A percentile compares a stretch with the other conserved stretches of the same genome.
These are phyloP conservation scores for Herpetomonas samuelpessoai DNA, from an alignment of 208 protist species.

Conservation along the genomic window DNA sequence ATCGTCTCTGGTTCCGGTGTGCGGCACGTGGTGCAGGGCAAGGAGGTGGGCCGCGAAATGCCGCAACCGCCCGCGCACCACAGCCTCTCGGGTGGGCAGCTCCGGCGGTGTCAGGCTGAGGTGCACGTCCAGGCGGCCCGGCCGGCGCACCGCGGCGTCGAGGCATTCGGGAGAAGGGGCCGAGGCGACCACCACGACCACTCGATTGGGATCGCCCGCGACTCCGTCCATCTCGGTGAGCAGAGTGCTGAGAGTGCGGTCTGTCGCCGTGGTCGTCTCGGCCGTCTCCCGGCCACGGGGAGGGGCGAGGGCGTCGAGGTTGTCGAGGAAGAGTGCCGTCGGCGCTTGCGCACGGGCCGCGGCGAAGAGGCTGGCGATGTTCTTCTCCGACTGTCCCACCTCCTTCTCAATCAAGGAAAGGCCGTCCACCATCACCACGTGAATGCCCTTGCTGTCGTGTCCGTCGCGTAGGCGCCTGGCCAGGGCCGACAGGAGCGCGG, in stretches of 20 bases:
- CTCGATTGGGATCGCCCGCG: constrained; percentile 10
- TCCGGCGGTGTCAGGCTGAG: constrained; percentile 38
- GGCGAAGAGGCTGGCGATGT: constrained; percentile 81
- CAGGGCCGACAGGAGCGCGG: constrained; percentile 62
- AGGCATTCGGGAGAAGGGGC: constrained; percentile 56
- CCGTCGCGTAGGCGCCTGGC: constrained; percentile 31
- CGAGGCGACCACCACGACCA: constrained; percentile 83
- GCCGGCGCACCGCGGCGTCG: constrained; percentile 81
- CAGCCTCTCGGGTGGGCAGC: neutral
- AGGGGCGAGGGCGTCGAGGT: constrained; percentile 89
- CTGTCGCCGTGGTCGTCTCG: constrained; percentile 61
- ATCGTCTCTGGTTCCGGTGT: no score
- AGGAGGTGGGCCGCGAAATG: constrained; percentile 7
- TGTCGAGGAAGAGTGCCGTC: constrained; percentile 88
- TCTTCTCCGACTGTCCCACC: constrained; percentile 85
- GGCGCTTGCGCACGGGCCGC: constrained; percentile 65
- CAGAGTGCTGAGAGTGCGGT: constrained; percentile 89
- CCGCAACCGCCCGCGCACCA: constrained; percentile 19
- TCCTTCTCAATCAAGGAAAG: constrained; percentile 85
- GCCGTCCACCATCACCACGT: constrained; percentile 71
- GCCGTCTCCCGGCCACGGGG: constrained; percentile 46
- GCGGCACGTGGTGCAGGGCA: neutral
- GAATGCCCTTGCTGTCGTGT: constrained; percentile 14
- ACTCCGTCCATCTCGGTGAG: constrained; percentile 93
- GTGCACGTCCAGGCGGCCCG: constrained; percentile 86